These are phyloP conservation scores for Xylaria digitata DNA, from an alignment of 2,329 filamentous ascomycete genomes.

Conservation along the genomic window DNA sequence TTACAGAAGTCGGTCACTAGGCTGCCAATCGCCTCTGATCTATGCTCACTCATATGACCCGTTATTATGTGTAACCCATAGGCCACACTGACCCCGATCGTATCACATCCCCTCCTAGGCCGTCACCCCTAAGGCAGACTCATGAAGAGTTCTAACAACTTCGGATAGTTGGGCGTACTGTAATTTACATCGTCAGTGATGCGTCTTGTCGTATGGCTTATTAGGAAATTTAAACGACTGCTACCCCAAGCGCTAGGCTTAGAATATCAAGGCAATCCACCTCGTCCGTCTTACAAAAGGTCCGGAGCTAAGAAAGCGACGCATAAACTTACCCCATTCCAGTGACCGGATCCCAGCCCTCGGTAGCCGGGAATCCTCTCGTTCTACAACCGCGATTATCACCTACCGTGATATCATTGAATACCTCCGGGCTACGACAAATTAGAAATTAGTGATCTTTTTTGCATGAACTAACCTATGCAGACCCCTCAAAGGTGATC, in stretches of 20 bases:
- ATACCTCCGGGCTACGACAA: constrained; percentile 48
- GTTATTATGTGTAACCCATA: no score
- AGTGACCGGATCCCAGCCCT: constrained; percentile 56
- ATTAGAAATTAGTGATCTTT: neutral
- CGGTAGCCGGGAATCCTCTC: constrained; percentile 56
- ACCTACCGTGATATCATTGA: constrained; percentile 55
- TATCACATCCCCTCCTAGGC: neutral
- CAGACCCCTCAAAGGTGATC: neutral
- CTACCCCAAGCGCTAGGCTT: neutral
- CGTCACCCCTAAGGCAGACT: constrained; percentile 42
- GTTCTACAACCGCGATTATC: constrained; percentile 53
- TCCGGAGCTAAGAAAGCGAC: neutral
- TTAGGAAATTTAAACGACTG: neutral
- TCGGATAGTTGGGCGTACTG: constrained; percentile 51
- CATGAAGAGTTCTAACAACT: constrained; percentile 51
- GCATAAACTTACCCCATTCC: constrained; percentile 49
- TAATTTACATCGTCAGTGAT: constrained; percentile 29
- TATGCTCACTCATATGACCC: no score
- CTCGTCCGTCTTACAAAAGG: neutral
- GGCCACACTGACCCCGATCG: no score
- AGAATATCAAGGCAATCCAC: neutral
- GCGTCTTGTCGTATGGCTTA: neutral
- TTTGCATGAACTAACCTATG: neutral
- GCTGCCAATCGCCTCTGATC: no score
- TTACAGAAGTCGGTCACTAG: no score